Base-by-base conservation (phyloP, 2,329 filamentous ascomycete genomes). In the Aotearoamyces nothofagi region DNA sequence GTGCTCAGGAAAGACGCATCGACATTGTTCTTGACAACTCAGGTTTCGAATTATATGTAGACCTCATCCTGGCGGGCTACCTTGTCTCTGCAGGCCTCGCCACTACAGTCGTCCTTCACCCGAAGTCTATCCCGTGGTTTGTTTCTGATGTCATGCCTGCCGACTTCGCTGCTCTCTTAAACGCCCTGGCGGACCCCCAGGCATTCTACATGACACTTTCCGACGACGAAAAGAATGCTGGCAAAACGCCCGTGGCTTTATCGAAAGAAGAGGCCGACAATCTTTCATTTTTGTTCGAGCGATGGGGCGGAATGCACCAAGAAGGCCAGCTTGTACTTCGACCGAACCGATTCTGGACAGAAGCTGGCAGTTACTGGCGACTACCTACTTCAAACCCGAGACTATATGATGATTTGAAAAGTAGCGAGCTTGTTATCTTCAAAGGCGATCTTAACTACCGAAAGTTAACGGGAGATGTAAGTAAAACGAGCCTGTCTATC, bases 11-110 rank as follows among this genome's bases (percentile, higher is more conserved):
- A 40, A 69, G 84, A 20, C 67, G 82, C 10, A 78, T 98, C 2
- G 90, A 98, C 45, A 87, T 98, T 39, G 79, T 98, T 2, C 76
- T 98, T 4, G 90, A 98, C 53, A 98, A 98, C 44, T 83, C 90
- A 12, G 90, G 90, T 5, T 98, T 98, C 48, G 90, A 98, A 60
- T 68, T 98, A 9, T 98, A 84, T 48, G 90, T 96, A 39, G 90
- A 98, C 48, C 66, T 98, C 7, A 75, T 96, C 33, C 66, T 98
- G 2, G 86, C 83, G 0, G 87, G 86, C 1, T 98, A 92, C 50
- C 64, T 98, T 9, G 64, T 98, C 5, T 75, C 82, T 1, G 66
- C 83, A 0, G 81, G 78, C 1, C 69, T 98, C 5, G 90, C 90
- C 0, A 94, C 86, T 0, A 72, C 73, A 14, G 66, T 98, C 9